These are phyloP conservation scores for Syzygium syzygioides DNA, from an alignment of 441 rosid species.

Conservation along the genomic window DNA sequence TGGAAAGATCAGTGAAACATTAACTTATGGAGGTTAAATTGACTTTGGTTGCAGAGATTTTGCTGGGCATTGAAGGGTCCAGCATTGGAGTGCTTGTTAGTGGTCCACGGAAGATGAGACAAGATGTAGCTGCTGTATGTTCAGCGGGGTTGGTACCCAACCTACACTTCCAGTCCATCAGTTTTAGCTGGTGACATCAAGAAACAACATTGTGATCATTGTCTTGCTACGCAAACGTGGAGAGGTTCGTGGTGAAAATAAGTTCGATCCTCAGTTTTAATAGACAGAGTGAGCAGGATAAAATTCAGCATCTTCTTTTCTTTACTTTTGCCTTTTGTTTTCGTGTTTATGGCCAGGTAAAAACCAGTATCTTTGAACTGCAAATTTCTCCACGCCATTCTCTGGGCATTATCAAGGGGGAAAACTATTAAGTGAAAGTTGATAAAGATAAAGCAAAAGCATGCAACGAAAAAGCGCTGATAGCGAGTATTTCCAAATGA, in stretches of 20 bases:
- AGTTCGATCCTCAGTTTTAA: neutral
- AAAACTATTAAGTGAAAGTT: neutral
- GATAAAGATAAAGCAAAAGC: neutral
- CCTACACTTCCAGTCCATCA: conserved; percentile 22
- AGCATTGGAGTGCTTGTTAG: conserved; percentile 5
- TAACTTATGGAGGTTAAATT: neutral
- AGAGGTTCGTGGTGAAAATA: neutral
- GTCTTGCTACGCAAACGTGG: neutral
- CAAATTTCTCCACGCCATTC: neutral
- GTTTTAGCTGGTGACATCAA: conserved; percentile 26
- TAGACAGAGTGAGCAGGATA: neutral
- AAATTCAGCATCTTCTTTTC: neutral
- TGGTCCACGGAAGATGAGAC: conserved; percentile 19
- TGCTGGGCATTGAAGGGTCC: conserved; percentile 3
- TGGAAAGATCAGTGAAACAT: neutral
- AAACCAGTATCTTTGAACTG: neutral
- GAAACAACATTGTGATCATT: neutral
- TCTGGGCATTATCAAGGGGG: neutral
- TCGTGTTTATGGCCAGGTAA: neutral
- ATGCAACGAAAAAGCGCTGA: neutral
- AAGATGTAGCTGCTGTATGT: conserved; percentile 21
- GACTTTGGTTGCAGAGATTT: neutral
- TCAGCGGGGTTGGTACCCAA: conserved; percentile 14
- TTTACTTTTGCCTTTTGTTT: neutral
- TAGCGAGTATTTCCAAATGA: neutral